phyloP scores from a whole-genome alignment of 164 flowering plant genomes.

The Umbellularia californica region DNA sequence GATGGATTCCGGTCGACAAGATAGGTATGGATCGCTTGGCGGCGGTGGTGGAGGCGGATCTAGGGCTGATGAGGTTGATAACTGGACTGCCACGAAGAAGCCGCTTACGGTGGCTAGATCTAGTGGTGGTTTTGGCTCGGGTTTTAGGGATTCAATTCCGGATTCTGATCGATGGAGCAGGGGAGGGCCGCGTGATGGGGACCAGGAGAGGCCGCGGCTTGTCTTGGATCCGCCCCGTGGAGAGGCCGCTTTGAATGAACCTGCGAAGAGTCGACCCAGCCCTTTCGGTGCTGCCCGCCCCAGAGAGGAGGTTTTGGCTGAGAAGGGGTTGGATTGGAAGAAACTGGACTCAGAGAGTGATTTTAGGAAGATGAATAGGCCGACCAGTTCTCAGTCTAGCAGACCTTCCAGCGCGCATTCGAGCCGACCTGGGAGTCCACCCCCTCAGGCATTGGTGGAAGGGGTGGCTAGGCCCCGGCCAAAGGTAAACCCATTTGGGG shows the following conservation, averaged over 20 bases:
- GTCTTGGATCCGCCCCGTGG: constrained; percentile 45
- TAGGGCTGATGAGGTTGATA: constrained; percentile 76
- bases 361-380: constrained; percentile 54
- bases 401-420: constrained; percentile 79
- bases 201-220: constrained; percentile 26
- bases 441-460: constrained; percentile 24
- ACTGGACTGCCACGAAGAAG: constrained; percentile 60
- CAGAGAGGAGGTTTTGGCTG: constrained; percentile 83
- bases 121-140: constrained; percentile 23
- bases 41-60: constrained; percentile 30
- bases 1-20: constrained; percentile 37
- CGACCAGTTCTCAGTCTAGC: constrained; percentile 65
- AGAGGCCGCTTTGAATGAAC: constrained; percentile 24
- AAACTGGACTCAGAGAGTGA: constrained; percentile 65
- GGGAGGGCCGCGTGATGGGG: constrained; percentile 12
- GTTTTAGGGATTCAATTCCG: constrained; percentile 21
- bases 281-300: constrained; percentile 94
- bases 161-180: constrained; percentile 51
- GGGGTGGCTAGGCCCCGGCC: constrained; percentile 46
- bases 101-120: constrained; percentile 29
- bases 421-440: constrained; percentile 47
- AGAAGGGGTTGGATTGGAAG: constrained; percentile 90
- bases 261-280: constrained; percentile 38
- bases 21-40: constrained; percentile 46
- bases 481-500: constrained; percentile 92